Evolutionary conservation across 78 protist genomes (phyloP).

Genomic region (Polysphondylium violaceum): DNA sequence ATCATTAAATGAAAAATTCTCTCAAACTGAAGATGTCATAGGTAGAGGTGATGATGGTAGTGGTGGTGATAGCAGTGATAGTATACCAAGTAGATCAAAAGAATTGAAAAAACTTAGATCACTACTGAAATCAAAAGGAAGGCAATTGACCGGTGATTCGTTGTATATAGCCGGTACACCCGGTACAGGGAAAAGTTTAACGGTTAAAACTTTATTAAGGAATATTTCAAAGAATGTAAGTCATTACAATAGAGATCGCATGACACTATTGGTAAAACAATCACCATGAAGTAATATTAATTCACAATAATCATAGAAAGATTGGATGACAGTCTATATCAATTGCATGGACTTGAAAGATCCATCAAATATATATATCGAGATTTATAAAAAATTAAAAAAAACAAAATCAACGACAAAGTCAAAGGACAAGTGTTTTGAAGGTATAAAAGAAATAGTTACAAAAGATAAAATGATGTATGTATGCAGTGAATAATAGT

Average conservation of each 20-base stretch:
- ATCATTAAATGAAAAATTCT: background rate
- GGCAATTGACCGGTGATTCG: conserved; percentile 4
- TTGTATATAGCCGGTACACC: conserved; percentile 57
- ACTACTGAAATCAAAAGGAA: background rate
- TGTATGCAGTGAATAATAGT: background rate
- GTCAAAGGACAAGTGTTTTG: background rate
- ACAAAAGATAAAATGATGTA: background rate
- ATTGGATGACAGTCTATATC: conserved; percentile 20
- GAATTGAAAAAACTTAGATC: background rate
- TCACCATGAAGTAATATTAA: too few relatives aligned
- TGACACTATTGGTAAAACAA: too few relatives aligned
- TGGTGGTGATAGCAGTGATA: background rate
- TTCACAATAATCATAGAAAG: too few relatives aligned
- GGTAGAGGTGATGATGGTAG: background rate
- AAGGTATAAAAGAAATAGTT: background rate
- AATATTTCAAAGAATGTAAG: background rate
- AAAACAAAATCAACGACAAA: background rate
- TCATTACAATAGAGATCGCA: too few relatives aligned
- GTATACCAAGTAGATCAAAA: conserved; percentile 7
- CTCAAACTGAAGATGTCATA: background rate
- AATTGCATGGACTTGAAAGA: conserved; percentile 46
- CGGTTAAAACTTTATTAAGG: background rate
- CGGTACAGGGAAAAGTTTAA: conserved; percentile 67
- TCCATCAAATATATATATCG: conserved; percentile 13
- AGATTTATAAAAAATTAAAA: conserved; percentile 2